Evolutionary conservation across 2,329 filamentous ascomycete species (phyloP), one percentile per base, ranked within the genome.

Genomic region (Stachybotrys chartarum): DNA sequence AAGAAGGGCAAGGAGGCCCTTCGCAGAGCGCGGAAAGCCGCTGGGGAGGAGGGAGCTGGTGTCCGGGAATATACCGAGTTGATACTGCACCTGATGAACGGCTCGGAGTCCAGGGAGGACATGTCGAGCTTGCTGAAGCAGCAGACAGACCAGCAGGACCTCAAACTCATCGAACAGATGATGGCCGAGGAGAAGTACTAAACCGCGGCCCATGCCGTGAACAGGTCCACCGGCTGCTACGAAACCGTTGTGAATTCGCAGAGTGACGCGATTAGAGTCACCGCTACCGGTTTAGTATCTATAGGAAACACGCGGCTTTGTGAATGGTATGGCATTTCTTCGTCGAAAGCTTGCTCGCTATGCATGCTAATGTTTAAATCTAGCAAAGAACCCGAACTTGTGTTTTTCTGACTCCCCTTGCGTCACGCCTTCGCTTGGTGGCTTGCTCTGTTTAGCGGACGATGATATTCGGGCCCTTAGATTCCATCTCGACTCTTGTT

Each of bases 41-140:
- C 76, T 1, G 75, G 78, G n/a, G 76, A 79, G 60, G 78, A 79
- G 56, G 82, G 82, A 32, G 81, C 85, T 60, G 83, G 75, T 5
- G 72, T 87, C 32, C 72, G 79, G 53, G 84, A 86, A 66, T 87
- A 84, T 62, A 79, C 78, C 50, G 80, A 82, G 58, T 70, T 86
- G 24, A 75, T 86, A 17, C 63, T 78, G 51, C 72, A 77, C 55
- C 67, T 84, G 39, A 70, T 84, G 54, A 68, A 70, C 48, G 62
- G 63, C 14, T 24, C 24, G 24, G 24, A 24, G 24, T 24, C 61
- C 7, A 61, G 60, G 8, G 58, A 62, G 4, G 69, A 75, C 30
- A 65, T 71, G 7, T 68, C 70, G 7, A 68, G 68, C 7, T 48
- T 73, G 6, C 64, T 81, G 47, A 71, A 77, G 58, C 70, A 74